A percentile compares a stretch with the other conserved stretches of the same genome.
phyloP scores from a whole-genome alignment of 2,329 filamentous ascomycete species.

The Fusarium humuli region DNA sequence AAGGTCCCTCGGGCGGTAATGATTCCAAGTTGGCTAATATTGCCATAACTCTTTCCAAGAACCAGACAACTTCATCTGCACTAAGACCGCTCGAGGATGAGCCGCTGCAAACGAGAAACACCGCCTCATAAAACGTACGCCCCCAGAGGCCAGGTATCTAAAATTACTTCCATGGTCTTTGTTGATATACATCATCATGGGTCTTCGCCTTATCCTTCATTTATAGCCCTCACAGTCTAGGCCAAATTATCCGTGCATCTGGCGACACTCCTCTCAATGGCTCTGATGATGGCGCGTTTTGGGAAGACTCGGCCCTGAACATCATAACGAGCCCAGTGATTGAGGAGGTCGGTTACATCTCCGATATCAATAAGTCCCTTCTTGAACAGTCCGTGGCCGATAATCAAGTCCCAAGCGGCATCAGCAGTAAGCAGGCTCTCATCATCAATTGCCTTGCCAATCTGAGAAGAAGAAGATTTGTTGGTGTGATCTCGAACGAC shows the following conservation, averaged over 20 bases:
- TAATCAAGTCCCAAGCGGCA: background rate
- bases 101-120: background rate
- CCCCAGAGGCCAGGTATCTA: background rate
- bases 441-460: background rate
- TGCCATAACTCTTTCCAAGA: background rate
- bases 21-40: background rate
- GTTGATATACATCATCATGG: background rate
- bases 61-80: background rate
- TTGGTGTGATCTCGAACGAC: background rate
- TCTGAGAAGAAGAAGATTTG: background rate
- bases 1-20: background rate
- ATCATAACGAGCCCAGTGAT: background rate
- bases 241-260: background rate
- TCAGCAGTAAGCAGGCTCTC: background rate
- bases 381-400: background rate
- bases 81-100: background rate
- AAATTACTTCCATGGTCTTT: background rate
- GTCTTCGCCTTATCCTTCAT: background rate
- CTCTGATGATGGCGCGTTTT: background rate
- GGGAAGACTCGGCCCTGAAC: background rate
- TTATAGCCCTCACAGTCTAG: background rate
- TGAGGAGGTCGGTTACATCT: background rate
- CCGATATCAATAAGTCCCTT: conserved; percentile 1
- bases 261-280: background rate
- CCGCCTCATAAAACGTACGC: background rate